These are phyloP conservation scores for Psilocybe subaeruginosa DNA, from an alignment of 768 basidiomycete genomes.

Conservation along the genomic window DNA sequence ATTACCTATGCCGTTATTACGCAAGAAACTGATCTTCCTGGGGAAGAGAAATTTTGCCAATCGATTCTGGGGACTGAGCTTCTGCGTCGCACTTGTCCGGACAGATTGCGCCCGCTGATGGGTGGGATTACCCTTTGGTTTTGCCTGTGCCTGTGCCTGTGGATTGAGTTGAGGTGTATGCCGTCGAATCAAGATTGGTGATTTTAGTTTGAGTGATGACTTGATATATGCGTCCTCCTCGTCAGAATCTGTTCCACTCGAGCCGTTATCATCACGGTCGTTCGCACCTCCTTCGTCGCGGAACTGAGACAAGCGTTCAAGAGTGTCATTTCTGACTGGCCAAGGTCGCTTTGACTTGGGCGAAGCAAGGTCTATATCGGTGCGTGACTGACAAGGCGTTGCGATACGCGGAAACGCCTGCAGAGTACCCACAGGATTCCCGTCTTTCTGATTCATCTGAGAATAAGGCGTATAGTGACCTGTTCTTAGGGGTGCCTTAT, in stretches of 20 bases:
- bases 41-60: constrained; percentile 23
- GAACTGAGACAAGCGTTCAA: not conserved
- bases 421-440: constrained; percentile 9
- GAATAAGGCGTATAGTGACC: constrained; percentile 20
- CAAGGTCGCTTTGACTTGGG: constrained; percentile 1
- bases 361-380: constrained; percentile 11
- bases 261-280: not conserved
- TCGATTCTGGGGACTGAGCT: constrained; percentile 5
- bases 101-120: not conserved
- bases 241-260: not conserved
- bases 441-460: not conserved
- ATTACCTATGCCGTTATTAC: not conserved
- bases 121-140: not conserved
- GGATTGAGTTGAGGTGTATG: not conserved
- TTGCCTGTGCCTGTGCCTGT: not conserved
- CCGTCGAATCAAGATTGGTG: not conserved
- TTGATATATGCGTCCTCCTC: not conserved
- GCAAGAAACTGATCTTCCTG: constrained; percentile 19
- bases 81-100: not conserved
- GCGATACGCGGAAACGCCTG: constrained; percentile 17
- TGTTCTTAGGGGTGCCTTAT: not conserved
- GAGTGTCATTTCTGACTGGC: not conserved
- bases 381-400: constrained; percentile 6
- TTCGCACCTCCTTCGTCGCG: not conserved
- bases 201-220: not conserved